Evolutionary conservation across 352 stramenopile genomes (phyloP).

Genomic region (Achlya hypogyna): DNA sequence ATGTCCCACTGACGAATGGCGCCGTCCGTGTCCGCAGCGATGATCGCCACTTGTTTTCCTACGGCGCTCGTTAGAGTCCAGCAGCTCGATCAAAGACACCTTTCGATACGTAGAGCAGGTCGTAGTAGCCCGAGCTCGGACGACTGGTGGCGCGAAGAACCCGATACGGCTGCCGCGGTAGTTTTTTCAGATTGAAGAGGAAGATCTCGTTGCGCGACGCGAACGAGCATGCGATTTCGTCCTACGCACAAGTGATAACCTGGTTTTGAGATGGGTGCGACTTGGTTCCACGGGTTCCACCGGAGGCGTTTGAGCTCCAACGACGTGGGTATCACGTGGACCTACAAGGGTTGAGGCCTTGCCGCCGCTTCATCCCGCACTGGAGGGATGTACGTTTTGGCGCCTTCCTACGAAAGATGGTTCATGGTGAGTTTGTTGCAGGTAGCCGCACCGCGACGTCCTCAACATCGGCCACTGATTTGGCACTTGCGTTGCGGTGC

Average conservation of each 20-base stretch:
- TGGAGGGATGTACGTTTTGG: not conserved
- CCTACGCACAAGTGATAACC: constrained; percentile 23
- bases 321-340: constrained; percentile 58
- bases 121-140: constrained; percentile 68
- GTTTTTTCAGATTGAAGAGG: constrained; percentile 66
- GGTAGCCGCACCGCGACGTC: not conserved
- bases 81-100: not conserved
- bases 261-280: constrained; percentile 14
- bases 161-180: constrained; percentile 45
- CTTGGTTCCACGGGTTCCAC: constrained; percentile 67
- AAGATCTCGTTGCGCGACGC: constrained; percentile 65
- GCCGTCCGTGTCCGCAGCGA: constrained; percentile 57
- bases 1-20: constrained; percentile 58
- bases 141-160: constrained; percentile 55
- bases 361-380: too few species aligned
- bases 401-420: not conserved
- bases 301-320: constrained; percentile 63
- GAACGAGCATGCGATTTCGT: constrained; percentile 68
- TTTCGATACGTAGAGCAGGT: constrained; percentile 34
- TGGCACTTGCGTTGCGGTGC: not conserved
- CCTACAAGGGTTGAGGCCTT: too few species aligned
- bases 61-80: not conserved
- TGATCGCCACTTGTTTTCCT: constrained; percentile 22
- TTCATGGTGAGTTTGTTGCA: constrained; percentile 24
- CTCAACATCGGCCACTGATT: not conserved